phyloP scores from a whole-genome alignment of 805 yeast genomes.

The Candida montana region DNA sequence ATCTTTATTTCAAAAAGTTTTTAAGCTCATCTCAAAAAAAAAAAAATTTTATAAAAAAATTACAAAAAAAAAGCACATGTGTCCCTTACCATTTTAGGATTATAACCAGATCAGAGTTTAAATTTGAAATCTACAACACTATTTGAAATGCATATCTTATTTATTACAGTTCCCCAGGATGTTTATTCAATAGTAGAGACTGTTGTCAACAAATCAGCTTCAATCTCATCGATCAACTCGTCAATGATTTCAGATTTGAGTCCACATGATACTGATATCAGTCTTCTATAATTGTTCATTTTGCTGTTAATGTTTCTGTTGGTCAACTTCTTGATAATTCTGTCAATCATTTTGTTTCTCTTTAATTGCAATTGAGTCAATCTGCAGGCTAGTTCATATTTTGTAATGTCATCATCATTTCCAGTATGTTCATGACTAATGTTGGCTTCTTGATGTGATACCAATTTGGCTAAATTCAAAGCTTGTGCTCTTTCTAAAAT shows the following conservation, averaged over 20 bases:
- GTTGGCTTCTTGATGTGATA: conserved; percentile 45
- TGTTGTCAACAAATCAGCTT: conserved; percentile 29
- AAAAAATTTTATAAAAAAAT: too few relatives aligned
- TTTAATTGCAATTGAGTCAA: conserved; percentile 50
- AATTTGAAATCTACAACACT: too few relatives aligned
- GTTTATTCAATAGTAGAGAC: conserved; percentile 7
- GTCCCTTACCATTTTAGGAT: not conserved
- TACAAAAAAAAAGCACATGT: not conserved
- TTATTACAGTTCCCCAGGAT: too few relatives aligned
- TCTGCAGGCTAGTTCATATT: conserved; percentile 30
- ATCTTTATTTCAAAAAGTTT: not conserved
- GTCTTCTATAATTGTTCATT: conserved; percentile 73
- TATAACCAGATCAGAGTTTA: too few relatives aligned
- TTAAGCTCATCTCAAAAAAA: not conserved
- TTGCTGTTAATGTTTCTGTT: conserved; percentile 43
- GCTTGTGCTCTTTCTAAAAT: conserved; percentile 64
- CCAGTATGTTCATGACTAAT: conserved; percentile 3
- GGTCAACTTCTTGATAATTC: conserved; percentile 46
- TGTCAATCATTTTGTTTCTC: conserved; percentile 39
- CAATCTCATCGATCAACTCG: conserved; percentile 77
- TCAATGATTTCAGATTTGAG: conserved; percentile 75
- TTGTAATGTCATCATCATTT: conserved; percentile 8
- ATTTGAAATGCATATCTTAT: too few relatives aligned
- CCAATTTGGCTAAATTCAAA: conserved; percentile 50
- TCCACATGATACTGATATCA: conserved; percentile 74